These are phyloP conservation scores for Zangia roseola DNA, from an alignment of 768 basidiomycete species.

Conservation along the genomic window DNA sequence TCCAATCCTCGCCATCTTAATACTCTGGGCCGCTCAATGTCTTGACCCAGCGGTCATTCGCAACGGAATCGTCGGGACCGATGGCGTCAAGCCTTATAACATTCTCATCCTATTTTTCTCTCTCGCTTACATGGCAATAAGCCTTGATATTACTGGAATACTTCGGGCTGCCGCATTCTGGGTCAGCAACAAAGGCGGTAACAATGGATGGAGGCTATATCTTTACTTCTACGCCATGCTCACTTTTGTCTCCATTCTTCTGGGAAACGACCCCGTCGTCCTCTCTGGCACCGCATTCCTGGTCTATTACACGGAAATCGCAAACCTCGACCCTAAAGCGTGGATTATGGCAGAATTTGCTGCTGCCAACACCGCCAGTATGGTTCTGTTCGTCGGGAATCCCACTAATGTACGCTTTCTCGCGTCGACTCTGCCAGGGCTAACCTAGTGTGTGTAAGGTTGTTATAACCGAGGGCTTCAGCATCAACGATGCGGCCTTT, in stretches of 20 bases:
- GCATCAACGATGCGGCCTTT: slow-evolving; percentile 72
- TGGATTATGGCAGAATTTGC: slow-evolving; percentile 80
- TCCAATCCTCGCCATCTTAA: slow-evolving; percentile 49
- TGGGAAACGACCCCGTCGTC: slow-evolving; percentile 96
- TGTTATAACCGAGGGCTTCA: slow-evolving; percentile 85
- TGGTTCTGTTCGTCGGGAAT: slow-evolving; percentile 81
- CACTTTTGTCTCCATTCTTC: slow-evolving; percentile 66
- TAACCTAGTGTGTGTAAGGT: slow-evolving; percentile 31
- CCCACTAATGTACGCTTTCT: slow-evolving; percentile 68
- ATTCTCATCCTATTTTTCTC: slow-evolving; percentile 92
- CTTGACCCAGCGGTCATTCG: slow-evolving; percentile 50
- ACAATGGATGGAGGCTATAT: slow-evolving; percentile 70
- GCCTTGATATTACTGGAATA: slow-evolving; percentile 86
- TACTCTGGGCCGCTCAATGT: slow-evolving; percentile 58
- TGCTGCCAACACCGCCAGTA: slow-evolving; percentile 76
- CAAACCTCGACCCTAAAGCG: slow-evolving; percentile 47
- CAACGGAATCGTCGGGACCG: slow-evolving; percentile 75
- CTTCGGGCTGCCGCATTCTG: slow-evolving; percentile 85
- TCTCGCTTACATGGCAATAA: slow-evolving; percentile 90
- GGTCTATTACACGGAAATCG: slow-evolving; percentile 78
- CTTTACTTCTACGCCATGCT: slow-evolving; percentile 84
- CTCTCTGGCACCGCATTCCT: slow-evolving; percentile 89
- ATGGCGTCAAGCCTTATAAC: slow-evolving; percentile 85
- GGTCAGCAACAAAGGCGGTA: slow-evolving; percentile 79
- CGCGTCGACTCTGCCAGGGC: not conserved